These are phyloP conservation scores for Skeletonema grethae DNA, from an alignment of 108 stramenopile genomes.

Conservation along the genomic window DNA sequence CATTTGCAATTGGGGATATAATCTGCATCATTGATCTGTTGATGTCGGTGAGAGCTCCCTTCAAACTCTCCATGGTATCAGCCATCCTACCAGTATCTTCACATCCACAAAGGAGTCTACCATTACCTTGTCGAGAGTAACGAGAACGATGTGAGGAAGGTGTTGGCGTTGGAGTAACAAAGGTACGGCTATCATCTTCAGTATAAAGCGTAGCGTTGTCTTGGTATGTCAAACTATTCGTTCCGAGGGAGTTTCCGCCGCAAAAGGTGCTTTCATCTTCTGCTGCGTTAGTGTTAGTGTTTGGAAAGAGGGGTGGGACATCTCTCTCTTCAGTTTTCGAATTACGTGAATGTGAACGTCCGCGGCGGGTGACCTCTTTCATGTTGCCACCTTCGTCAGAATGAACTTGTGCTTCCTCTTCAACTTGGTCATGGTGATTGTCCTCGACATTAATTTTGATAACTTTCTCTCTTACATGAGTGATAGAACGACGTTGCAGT, in stretches of 20 bases:
- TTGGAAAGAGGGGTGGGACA: neutral
- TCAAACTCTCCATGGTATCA: neutral
- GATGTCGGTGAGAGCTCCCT: neutral
- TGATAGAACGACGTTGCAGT: no score
- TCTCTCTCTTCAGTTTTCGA: neutral
- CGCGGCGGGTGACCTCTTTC: neutral
- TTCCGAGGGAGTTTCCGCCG: neutral
- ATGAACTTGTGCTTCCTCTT: neutral
- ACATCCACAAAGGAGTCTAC: neutral
- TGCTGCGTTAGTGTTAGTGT: neutral
- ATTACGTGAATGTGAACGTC: neutral
- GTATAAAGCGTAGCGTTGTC: neutral
- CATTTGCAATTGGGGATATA: neutral
- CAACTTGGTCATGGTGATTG: neutral
- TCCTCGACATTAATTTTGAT: neutral
- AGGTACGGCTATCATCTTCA: neutral
- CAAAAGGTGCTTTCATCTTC: neutral
- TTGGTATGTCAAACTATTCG: neutral
- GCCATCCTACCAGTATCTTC: neutral
- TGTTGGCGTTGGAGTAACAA: neutral
- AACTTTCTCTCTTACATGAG: neutral
- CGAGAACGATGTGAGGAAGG: neutral
- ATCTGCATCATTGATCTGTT: neutral
- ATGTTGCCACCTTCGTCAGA: neutral
- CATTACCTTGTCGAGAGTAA: neutral